Conservation (phyloP, 2,329 filamentous ascomycete species). For the Cordyceps tenuipes region DNA sequence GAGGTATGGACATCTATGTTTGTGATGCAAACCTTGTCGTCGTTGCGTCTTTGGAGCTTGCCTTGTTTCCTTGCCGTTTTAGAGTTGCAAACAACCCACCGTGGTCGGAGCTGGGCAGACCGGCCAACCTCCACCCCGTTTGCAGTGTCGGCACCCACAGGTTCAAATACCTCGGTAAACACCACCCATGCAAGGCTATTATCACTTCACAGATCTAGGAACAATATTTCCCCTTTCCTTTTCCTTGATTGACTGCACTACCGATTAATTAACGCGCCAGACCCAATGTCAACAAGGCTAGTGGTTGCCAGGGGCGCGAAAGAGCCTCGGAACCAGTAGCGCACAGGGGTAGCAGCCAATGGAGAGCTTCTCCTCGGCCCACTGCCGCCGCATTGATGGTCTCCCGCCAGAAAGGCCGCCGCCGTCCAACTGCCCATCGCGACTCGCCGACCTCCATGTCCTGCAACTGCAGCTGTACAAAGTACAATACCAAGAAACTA, state of each 20-base stretch:
- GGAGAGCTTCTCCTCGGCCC: background rate
- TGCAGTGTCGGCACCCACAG: background rate
- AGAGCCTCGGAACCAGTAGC: background rate
- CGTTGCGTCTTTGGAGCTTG: no score
- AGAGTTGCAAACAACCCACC: no score
- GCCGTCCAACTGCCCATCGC: slow-evolving; percentile 7
- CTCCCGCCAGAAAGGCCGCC: background rate
- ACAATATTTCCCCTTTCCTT: background rate
- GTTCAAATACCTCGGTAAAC: background rate
- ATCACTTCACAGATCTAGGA: background rate
- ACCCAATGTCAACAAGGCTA: slow-evolving; percentile 10
- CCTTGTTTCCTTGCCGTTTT: no score
- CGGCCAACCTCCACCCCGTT: no score
- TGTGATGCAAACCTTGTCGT: background rate
- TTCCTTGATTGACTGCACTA: no score
- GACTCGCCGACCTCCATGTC: slow-evolving; percentile 11
- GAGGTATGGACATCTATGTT: no score
- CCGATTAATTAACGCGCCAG: background rate
- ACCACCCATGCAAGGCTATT: background rate
- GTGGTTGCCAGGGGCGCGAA: slow-evolving; percentile 8
- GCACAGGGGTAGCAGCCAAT: background rate
- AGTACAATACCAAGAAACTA: no score
- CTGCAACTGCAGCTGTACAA: background rate
- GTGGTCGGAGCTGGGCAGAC: no score
- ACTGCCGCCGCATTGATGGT: background rate